phyloP scores from a whole-genome alignment of 163 green algal species.

The Picocystis sp. region DNA sequence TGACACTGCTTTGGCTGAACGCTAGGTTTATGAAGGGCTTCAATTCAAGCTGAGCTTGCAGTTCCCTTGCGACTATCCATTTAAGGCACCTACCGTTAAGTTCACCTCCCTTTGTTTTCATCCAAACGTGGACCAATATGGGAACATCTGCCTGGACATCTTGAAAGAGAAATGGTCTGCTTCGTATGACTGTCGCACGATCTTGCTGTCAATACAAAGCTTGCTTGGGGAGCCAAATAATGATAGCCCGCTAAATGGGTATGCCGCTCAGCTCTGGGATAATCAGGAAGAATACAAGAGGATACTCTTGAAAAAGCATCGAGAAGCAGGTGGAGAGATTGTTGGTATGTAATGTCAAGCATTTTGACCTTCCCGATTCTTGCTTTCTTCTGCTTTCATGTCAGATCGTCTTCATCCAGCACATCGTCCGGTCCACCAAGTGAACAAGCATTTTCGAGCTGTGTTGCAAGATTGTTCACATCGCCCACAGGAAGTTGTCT shows the following conservation, averaged over 20 bases:
- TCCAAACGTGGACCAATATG: slow-evolving; percentile 57
- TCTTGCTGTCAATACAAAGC: slow-evolving; percentile 55
- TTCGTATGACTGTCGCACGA: slow-evolving; percentile 47
- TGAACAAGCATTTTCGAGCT: too few relatives aligned
- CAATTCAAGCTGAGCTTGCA: slow-evolving; percentile 49
- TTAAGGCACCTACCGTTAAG: slow-evolving; percentile 48
- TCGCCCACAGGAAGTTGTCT: slow-evolving; percentile 6
- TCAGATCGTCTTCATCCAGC: neutral
- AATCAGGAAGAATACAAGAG: slow-evolving; percentile 31
- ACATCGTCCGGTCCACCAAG: too few relatives aligned
- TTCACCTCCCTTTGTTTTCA: slow-evolving; percentile 65
- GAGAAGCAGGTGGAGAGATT: slow-evolving; percentile 5
- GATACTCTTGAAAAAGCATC: slow-evolving; percentile 15
- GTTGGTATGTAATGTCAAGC: neutral
- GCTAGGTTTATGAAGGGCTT: slow-evolving; percentile 42
- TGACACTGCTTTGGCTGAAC: neutral
- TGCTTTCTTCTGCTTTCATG: neutral
- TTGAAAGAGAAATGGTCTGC: slow-evolving; percentile 58
- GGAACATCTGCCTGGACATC: slow-evolving; percentile 76
- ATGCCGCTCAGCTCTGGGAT: slow-evolving; percentile 56
- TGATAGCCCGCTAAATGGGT: slow-evolving; percentile 48
- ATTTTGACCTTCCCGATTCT: neutral
- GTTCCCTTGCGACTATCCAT: slow-evolving; percentile 55
- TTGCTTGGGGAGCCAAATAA: slow-evolving; percentile 63
- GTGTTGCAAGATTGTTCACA: too few relatives aligned